phyloP scores from a whole-genome alignment of 441 rosid genomes.

The Viola pubescens region DNA sequence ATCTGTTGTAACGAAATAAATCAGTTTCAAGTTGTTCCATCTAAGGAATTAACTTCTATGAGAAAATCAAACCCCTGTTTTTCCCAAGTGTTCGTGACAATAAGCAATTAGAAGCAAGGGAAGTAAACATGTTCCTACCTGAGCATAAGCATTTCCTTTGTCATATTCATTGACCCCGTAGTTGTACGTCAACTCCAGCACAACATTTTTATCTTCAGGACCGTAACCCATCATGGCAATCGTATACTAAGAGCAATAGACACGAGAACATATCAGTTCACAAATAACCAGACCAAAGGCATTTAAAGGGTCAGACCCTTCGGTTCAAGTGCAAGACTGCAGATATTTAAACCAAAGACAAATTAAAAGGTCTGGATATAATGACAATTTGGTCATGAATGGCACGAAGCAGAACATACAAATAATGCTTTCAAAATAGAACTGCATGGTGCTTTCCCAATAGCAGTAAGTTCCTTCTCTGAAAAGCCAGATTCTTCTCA shows the following conservation, averaged over 20 bases:
- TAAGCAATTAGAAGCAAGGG: not conserved
- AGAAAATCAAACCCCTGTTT: not conserved
- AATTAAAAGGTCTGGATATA: not conserved
- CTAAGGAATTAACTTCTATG: not conserved
- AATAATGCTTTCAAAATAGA: not conserved
- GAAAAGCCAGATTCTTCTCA: too few relatives aligned
- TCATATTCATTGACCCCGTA: slow-evolving; percentile 85
- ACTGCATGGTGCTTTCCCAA: not conserved
- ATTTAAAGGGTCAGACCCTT: not conserved
- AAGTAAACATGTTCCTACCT: slow-evolving; percentile 33
- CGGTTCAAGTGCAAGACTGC: slow-evolving; percentile 2
- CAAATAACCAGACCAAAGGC: not conserved
- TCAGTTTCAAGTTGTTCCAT: too few relatives aligned
- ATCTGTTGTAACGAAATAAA: slow-evolving; percentile 39
- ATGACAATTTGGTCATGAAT: slow-evolving; percentile 1
- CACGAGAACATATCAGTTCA: slow-evolving; percentile 2
- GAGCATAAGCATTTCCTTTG: slow-evolving; percentile 87
- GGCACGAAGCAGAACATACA: not conserved
- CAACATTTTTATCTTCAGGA: slow-evolving; percentile 80
- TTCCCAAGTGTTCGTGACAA: not conserved
- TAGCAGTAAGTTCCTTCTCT: too few relatives aligned
- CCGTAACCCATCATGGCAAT: slow-evolving; percentile 94
- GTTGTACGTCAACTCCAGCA: slow-evolving; percentile 85
- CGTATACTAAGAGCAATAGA: slow-evolving; percentile 39
- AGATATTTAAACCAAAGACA: not conserved